Base-by-base conservation (phyloP, 331 rosid genomes). In the Stylosanthes scabra region DNA sequence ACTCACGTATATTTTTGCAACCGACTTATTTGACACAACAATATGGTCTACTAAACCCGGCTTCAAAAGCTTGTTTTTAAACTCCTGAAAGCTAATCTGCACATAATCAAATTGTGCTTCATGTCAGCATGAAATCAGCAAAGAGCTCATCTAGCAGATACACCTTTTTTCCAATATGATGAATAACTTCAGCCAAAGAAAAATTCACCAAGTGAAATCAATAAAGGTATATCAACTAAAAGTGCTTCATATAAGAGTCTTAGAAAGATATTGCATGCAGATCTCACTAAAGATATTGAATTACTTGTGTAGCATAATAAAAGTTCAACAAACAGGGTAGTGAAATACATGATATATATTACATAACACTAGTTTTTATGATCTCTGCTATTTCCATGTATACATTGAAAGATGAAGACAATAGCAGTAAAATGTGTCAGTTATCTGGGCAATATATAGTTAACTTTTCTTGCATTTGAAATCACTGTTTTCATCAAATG, bases 71-170 rank as follows among this genome's bases (percentile, higher is more conserved):
- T 88, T 83, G 54, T 94, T 91, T 82, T 86, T 89, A 62, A 94
- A 94, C 87, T 94, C 97, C 77, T 94, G 96, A 78, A 94, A 94
- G 80, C 96, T 91, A 74, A 91, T 91, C 99, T 94, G 97, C 83
- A 74, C 49, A 74, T 55, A 64, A 68, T 37, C 74, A 46, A 45
- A 78, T 74, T 66, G 52, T 28, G 46, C 27, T 63, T 39, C 50
- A 50, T 34, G 50, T 64, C 78, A 71, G 73, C 40, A 64, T 56
- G 12, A 64, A 49, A 54, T 16, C 47, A 78, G 76, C 78, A 47
- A 6, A 63, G 27, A 49, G 59, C 74, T 63, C 61, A 56, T 55
- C 57, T 15, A 59, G 63, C 71, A 47, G 10, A 47, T 9, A 45
- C 70, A 60, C 72, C 20, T 50, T 46, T 15, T 66, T 40, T 66